phyloP scores from a whole-genome alignment of 108 stramenopile species.

The Cyclostephanos tholiformis region DNA sequence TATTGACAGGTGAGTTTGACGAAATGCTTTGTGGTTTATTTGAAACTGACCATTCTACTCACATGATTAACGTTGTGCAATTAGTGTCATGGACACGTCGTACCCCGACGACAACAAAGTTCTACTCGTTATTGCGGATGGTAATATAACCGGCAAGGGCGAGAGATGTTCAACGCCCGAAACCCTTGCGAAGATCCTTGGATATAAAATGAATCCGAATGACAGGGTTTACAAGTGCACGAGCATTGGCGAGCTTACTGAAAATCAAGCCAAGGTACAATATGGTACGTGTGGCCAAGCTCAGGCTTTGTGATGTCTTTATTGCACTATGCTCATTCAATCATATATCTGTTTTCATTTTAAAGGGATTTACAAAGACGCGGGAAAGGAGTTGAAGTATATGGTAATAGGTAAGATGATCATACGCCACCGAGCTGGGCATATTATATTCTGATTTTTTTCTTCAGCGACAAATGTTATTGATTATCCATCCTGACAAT shows the following conservation, averaged over 20 bases:
- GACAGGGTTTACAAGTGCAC: slow-evolving; percentile 56
- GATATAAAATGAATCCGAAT: slow-evolving; percentile 39
- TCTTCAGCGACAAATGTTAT: too few relatives aligned
- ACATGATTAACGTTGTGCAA: not conserved
- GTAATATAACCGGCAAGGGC: slow-evolving; percentile 62
- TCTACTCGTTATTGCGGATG: slow-evolving; percentile 60
- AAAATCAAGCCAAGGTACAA: slow-evolving; percentile 55
- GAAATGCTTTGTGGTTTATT: not conserved
- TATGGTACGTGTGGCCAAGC: slow-evolving; percentile 15
- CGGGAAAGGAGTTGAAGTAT: slow-evolving; percentile 55
- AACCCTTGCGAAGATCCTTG: slow-evolving; percentile 49
- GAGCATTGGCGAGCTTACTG: slow-evolving; percentile 51
- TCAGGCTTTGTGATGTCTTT: too few relatives aligned
- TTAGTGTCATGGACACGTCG: slow-evolving; percentile 51
- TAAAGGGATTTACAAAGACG: slow-evolving; percentile 37
- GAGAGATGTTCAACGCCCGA: slow-evolving; percentile 50
- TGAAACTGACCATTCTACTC: not conserved
- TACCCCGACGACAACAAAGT: slow-evolving; percentile 67
- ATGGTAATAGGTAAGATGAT: slow-evolving; percentile 34
- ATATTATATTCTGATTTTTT: too few relatives aligned
- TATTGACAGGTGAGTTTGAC: slow-evolving; percentile 15
- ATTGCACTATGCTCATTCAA: not conserved
- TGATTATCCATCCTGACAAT: too few relatives aligned
- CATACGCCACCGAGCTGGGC: too few relatives aligned
- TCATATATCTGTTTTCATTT: not conserved